A percentile compares a stretch with the other conserved stretches of the same genome.
phyloP scores from a whole-genome alignment of 768 basidiomycete species.

The Tubosaeta sp. region DNA sequence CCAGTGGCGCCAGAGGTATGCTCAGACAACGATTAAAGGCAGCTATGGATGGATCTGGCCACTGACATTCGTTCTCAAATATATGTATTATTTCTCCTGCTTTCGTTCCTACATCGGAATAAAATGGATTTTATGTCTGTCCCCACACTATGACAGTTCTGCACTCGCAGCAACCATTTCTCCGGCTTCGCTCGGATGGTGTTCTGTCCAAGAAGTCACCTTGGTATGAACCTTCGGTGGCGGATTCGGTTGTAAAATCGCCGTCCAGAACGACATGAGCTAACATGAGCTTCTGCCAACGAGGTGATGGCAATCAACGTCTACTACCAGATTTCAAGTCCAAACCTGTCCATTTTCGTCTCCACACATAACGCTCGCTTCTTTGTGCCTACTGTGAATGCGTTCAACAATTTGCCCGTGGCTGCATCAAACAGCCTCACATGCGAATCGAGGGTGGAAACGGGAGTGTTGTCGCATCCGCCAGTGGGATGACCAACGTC shows the following conservation, averaged over 20 bases:
- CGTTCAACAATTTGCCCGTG: conserved; percentile 81
- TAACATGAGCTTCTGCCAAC: conserved; percentile 2
- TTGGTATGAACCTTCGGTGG: conserved; percentile 78
- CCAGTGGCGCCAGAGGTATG: conserved; percentile 9
- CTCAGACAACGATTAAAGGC: conserved; percentile 31
- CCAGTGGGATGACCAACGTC: conserved; percentile 74
- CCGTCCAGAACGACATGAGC: conserved; percentile 48
- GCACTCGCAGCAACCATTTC: conserved; percentile 89
- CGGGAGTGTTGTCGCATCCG: conserved; percentile 74
- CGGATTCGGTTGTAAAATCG: conserved; percentile 63
- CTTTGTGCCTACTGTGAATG: conserved; percentile 77
- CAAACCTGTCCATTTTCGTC: conserved; percentile 88
- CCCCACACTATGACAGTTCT: conserved; percentile 91
- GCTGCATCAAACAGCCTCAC: conserved; percentile 81
- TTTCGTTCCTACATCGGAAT: conserved; percentile 1
- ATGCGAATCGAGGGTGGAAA: conserved; percentile 83
- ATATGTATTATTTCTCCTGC: conserved; percentile 18
- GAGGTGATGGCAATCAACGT: conserved; percentile 46
- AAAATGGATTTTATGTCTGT: conserved; percentile 29
- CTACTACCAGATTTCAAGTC: conserved; percentile 92
- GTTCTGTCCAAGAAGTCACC: conserved; percentile 87
- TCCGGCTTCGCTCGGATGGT: conserved; percentile 74
- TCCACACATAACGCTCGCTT: conserved; percentile 78
- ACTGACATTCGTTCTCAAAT: conserved; percentile 6
- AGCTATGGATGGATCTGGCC: conserved; percentile 25